phyloP scores from a whole-genome alignment of 306 rosid species.

The Hippophae rhamnoides region DNA sequence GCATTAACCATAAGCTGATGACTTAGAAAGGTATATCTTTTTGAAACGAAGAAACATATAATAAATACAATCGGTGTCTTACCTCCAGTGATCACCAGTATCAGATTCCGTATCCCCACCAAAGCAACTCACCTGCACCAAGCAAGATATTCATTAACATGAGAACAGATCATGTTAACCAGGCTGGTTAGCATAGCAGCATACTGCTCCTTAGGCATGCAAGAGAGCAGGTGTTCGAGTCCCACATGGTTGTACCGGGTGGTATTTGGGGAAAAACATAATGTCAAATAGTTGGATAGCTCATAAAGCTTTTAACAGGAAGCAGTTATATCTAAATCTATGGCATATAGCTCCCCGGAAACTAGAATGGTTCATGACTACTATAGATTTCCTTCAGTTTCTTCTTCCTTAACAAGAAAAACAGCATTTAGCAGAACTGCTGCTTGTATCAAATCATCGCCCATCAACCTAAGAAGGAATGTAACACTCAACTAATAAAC shows the following conservation, averaged over 20 bases:
- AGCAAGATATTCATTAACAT: conserved; percentile 1
- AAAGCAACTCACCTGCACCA: conserved; percentile 79
- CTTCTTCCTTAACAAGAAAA: too few species aligned
- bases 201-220: too few species aligned
- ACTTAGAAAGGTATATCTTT: conserved; percentile 2
- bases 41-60: background rate
- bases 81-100: conserved; percentile 93
- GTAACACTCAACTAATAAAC: too few species aligned
- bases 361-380: too few species aligned
- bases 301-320: background rate
- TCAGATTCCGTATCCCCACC: conserved; percentile 77
- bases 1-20: conserved; percentile 19
- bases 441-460: too few species aligned
- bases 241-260: too few species aligned
- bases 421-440: too few species aligned
- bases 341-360: background rate
- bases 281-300: background rate
- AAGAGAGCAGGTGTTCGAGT: too few species aligned
- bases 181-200: too few species aligned
- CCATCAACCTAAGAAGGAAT: too few species aligned
- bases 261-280: background rate
- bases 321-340: background rate
- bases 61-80: conserved; percentile 10
- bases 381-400: too few species aligned
- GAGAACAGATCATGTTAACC: background rate